Evolutionary conservation across 176 grass and related monocot species (phyloP).

Genomic region (Musa itinerans): DNA sequence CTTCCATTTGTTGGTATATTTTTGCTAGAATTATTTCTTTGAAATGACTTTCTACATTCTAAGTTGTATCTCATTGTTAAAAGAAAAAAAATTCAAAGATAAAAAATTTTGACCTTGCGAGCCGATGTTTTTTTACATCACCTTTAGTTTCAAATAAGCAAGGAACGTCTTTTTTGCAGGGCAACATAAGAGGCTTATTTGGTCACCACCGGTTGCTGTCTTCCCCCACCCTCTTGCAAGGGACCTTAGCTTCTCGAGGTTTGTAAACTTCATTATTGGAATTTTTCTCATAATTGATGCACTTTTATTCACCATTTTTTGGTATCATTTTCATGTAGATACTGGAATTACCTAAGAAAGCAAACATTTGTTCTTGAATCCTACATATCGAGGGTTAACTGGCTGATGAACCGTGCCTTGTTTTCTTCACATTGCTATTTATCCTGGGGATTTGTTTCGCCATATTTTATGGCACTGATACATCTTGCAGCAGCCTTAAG

Average conservation of each 20-base stretch:
- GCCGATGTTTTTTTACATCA: neutral
- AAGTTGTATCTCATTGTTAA: neutral
- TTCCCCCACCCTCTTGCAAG: constrained; percentile 96
- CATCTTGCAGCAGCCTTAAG: constrained; percentile 63
- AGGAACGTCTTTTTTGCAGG: constrained; percentile 33
- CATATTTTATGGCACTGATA: constrained; percentile 84
- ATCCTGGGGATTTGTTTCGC: constrained; percentile 92
- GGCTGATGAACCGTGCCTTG: constrained; percentile 94
- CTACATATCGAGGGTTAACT: constrained; percentile 87
- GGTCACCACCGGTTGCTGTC: constrained; percentile 93
- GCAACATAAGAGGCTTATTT: constrained; percentile 93
- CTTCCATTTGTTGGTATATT: too few relatives aligned
- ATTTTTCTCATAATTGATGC: neutral
- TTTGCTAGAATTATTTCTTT: neutral
- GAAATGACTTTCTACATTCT: neutral
- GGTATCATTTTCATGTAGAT: constrained; percentile 41
- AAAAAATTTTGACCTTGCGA: neutral
- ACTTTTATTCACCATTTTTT: neutral
- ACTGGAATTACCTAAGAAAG: constrained; percentile 99
- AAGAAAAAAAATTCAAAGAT: neutral
- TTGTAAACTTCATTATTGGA: neutral
- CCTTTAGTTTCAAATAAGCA: too few relatives aligned
- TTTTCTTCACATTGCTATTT: constrained; percentile 92
- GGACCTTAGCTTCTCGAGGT: constrained; percentile 96
- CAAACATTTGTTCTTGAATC: constrained; percentile 99